Percentiles rank a stretch among this genome's conserved stretches.
phyloP scores from a whole-genome alignment of 1,284 basidiomycete species.

The Leccinum pachyderme region DNA sequence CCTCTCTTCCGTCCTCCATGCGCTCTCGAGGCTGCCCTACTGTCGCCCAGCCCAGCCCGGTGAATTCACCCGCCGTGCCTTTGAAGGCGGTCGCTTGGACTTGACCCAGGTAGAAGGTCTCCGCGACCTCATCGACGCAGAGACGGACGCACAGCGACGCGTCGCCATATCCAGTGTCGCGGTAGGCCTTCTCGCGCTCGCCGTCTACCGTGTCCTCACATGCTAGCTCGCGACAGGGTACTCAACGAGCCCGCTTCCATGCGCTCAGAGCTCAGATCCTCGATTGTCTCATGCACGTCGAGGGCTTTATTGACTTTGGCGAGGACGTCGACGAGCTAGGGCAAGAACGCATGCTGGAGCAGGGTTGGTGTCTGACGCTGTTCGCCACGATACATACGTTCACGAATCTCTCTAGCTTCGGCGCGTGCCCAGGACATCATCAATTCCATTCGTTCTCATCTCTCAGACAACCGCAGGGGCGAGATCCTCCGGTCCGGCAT shows the following conservation, averaged over 20 bases:
- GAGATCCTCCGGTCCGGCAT: slow-evolving; percentile 84
- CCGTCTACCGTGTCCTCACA: background rate
- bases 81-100: slow-evolving; percentile 75
- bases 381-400: background rate
- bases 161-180: slow-evolving; percentile 67
- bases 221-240: slow-evolving; percentile 46
- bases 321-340: slow-evolving; percentile 73
- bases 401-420: slow-evolving; percentile 41
- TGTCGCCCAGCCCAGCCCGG: slow-evolving; percentile 79
- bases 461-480: slow-evolving; percentile 70
- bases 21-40: slow-evolving; percentile 56
- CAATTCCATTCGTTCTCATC: slow-evolving; percentile 49
- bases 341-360: slow-evolving; percentile 51
- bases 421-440: slow-evolving; percentile 47
- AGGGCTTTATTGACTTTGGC: slow-evolving; percentile 89
- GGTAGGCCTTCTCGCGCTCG: slow-evolving; percentile 40
- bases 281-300: slow-evolving; percentile 70
- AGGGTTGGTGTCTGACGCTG: slow-evolving; percentile 43
- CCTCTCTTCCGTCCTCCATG: slow-evolving; percentile 62
- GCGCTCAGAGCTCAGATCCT: slow-evolving; percentile 64
- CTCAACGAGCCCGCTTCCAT: slow-evolving; percentile 57
- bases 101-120: slow-evolving; percentile 84
- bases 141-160: slow-evolving; percentile 78
- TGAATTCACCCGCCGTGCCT: slow-evolving; percentile 85
- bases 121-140: slow-evolving; percentile 80